phyloP scores from a whole-genome alignment of 2,329 filamentous ascomycete genomes.

The Davidsoniella australis region DNA sequence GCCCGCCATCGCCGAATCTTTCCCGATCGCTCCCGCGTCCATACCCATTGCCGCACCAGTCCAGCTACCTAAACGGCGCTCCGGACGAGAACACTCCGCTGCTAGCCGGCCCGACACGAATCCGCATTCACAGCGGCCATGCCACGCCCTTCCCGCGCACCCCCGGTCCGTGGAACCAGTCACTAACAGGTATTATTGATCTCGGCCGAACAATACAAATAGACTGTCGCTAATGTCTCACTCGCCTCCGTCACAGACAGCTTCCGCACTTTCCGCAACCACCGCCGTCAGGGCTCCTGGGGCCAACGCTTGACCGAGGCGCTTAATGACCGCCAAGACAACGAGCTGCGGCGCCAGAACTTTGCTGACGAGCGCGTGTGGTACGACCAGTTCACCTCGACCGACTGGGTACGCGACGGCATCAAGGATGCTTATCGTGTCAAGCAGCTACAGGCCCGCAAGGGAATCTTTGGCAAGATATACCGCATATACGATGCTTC shows the following conservation, averaged over 20 bases:
- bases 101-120: conserved; percentile 25
- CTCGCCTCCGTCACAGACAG: conserved; percentile 14
- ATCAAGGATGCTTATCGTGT: conserved; percentile 87
- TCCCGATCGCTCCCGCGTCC: conserved; percentile 12
- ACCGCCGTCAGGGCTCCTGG: conserved; percentile 42
- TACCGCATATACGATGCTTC: conserved; percentile 65
- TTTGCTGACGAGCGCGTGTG: conserved; percentile 76
- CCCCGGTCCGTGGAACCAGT: conserved; percentile 24
- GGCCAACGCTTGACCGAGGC: conserved; percentile 44
- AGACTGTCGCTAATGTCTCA: not conserved
- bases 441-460: conserved; percentile 63
- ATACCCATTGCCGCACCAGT: conserved; percentile 10
- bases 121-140: conserved; percentile 24
- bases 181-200: conserved; percentile 24
- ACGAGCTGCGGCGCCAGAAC: conserved; percentile 47
- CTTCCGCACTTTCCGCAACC: conserved; percentile 27
- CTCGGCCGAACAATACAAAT: too few relatives aligned
- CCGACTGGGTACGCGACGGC: conserved; percentile 95
- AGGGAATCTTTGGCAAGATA: conserved; percentile 69
- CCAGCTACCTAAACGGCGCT: conserved; percentile 4
- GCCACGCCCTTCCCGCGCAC: conserved; percentile 11
- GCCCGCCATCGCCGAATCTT: conserved; percentile 10
- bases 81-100: conserved; percentile 30
- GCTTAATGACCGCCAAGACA: conserved; percentile 35
- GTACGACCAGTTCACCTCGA: conserved; percentile 97